phyloP scores from a whole-genome alignment of 192 early-diverging fungal species.

The Linderina pennispora region DNA sequence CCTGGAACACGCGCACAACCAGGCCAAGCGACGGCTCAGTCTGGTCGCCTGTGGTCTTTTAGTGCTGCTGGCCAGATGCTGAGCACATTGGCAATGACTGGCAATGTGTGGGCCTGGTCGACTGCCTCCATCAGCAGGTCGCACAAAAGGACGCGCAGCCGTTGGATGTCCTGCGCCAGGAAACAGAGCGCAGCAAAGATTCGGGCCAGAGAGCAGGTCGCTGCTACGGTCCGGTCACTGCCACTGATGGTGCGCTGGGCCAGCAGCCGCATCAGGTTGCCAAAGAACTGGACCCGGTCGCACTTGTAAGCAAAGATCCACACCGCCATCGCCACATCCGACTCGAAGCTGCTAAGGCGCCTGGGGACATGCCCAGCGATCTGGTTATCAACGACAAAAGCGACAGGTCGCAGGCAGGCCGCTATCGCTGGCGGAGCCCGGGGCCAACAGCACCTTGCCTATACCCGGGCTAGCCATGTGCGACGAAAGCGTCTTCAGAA shows the following conservation, averaged over 20 bases:
- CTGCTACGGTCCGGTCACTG: slow-evolving; percentile 3
- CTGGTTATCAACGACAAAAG: not conserved
- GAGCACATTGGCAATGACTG: slow-evolving; percentile 28
- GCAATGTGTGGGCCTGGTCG: slow-evolving; percentile 33
- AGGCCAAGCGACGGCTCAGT: slow-evolving; percentile 8
- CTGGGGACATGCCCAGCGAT: not conserved
- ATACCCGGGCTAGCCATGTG: slow-evolving; percentile 1
- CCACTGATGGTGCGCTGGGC: slow-evolving; percentile 21
- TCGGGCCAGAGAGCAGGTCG: slow-evolving; percentile 31
- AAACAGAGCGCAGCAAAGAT: slow-evolving; percentile 31
- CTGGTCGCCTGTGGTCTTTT: not conserved
- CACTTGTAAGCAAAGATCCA: slow-evolving; percentile 31
- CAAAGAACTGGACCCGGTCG: slow-evolving; percentile 15
- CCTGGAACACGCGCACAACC: slow-evolving; percentile 37
- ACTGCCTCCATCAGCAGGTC: slow-evolving; percentile 46
- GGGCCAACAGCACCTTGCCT: not conserved
- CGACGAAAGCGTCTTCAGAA: slow-evolving; percentile 7
- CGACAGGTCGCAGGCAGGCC: not conserved
- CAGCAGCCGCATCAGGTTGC: slow-evolving; percentile 19
- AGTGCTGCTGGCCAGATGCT: slow-evolving; percentile 34
- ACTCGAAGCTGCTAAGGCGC: slow-evolving; percentile 23
- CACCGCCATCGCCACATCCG: slow-evolving; percentile 6
- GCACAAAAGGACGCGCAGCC: slow-evolving; percentile 28
- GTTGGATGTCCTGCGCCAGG: slow-evolving; percentile 31
- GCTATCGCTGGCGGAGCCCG: slow-evolving; percentile 1